A percentile compares a stretch with the other conserved stretches of the same genome.
phyloP scores from a whole-genome alignment of 2,329 filamentous ascomycete genomes.

The Rutstroemia sp. region DNA sequence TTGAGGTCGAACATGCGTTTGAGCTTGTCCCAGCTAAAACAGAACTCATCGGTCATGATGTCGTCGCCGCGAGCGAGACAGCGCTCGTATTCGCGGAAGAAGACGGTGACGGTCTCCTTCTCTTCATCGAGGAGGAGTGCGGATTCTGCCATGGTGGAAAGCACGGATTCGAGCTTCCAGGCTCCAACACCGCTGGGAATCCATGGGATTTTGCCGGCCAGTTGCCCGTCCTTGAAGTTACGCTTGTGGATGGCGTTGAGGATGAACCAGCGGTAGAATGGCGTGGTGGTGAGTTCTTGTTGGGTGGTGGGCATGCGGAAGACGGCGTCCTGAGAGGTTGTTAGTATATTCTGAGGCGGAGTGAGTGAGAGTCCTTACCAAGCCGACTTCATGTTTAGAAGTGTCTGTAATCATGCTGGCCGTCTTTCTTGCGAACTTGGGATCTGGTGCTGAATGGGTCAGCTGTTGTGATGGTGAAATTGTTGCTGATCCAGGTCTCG shows the following conservation, averaged over 20 bases:
- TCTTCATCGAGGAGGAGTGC: not conserved
- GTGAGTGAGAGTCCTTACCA: too few relatives aligned
- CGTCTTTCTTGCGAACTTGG: not conserved
- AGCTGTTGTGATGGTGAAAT: not conserved
- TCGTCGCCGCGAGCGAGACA: not conserved
- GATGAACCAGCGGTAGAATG: slow-evolving; percentile 7
- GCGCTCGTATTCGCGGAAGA: not conserved
- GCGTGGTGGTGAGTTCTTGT: not conserved
- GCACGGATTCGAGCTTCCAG: slow-evolving; percentile 2
- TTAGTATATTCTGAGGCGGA: not conserved
- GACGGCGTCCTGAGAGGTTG: not conserved
- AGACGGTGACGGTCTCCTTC: not conserved
- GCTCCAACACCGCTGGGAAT: not conserved
- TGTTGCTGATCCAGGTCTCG: not conserved
- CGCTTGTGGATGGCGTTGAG: slow-evolving; percentile 8
- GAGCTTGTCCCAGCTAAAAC: not conserved
- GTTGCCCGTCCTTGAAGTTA: not conserved
- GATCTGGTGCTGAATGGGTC: not conserved
- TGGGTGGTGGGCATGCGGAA: not conserved
- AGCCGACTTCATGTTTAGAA: too few relatives aligned
- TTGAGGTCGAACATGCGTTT: slow-evolving; percentile 7
- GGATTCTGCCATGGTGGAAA: not conserved
- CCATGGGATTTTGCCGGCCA: not conserved
- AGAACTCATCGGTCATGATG: not conserved
- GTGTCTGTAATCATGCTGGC: not conserved